Conservation (phyloP, 257 asterid species). For the Solanum chaucha region DNA sequence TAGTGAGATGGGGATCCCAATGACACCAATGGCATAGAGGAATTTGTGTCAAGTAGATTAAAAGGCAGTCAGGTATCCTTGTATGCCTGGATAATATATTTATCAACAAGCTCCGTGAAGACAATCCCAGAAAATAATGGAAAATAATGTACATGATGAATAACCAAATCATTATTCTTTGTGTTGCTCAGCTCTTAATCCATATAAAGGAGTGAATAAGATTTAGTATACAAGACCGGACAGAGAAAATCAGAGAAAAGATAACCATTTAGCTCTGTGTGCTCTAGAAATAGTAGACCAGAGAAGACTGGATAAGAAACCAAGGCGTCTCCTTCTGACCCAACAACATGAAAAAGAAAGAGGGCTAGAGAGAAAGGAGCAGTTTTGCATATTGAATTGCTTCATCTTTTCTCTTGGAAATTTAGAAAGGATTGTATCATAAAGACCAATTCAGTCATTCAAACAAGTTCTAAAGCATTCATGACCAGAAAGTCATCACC, state of each 20-base stretch:
- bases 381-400: neutral
- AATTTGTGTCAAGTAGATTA: neutral
- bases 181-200: neutral
- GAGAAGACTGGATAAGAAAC: neutral
- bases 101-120: neutral
- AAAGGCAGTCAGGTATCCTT: neutral
- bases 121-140: neutral
- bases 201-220: neutral
- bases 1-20: neutral
- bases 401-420: neutral
- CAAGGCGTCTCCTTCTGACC: neutral
- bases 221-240: neutral
- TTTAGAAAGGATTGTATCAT: neutral
- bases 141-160: neutral
- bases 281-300: neutral
- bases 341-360: neutral
- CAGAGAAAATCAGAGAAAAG: neutral
- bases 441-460: neutral
- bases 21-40: neutral
- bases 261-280: neutral
- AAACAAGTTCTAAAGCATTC: neutral
- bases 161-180: neutral
- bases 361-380: neutral
- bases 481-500: neutral
- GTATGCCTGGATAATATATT: neutral